Conservation (phyloP, 306 rosid species). For the Mimosa bimucronata region DNA sequence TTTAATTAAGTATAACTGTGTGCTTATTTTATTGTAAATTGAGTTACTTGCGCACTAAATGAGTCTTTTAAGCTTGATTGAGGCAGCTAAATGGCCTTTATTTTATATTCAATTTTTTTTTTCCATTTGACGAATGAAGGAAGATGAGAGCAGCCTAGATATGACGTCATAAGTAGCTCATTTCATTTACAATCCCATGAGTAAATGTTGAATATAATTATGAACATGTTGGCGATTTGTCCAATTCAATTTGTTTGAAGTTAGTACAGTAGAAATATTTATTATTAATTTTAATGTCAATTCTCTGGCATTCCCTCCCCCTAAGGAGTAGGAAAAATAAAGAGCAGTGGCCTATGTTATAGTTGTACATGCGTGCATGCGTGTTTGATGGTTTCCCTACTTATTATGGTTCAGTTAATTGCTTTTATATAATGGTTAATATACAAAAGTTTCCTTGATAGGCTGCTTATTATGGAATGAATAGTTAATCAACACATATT, state of each 20-base stretch:
- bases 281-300: not conserved
- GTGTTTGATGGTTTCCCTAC: not conserved
- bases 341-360: too few relatives aligned
- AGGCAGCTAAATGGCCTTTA: not conserved
- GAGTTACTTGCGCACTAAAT: not conserved
- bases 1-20: not conserved
- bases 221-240: not conserved
- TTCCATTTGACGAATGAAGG: not conserved
- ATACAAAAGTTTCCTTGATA: slow-evolving; percentile 2
- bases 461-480: not conserved
- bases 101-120: not conserved
- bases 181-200: not conserved
- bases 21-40: too few relatives aligned
- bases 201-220: not conserved
- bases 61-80: not conserved
- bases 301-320: not conserved
- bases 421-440: not conserved
- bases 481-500: not conserved
- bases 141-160: not conserved
- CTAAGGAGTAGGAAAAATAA: not conserved
- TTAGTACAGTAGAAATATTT: not conserved
- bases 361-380: not conserved
- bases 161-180: not conserved
- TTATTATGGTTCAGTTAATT: slow-evolving; percentile 3
- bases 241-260: not conserved